Evolutionary conservation across 805 yeast species (phyloP), one percentile per base, ranked within the genome.

Genomic region (Candida ipomoeae): DNA sequence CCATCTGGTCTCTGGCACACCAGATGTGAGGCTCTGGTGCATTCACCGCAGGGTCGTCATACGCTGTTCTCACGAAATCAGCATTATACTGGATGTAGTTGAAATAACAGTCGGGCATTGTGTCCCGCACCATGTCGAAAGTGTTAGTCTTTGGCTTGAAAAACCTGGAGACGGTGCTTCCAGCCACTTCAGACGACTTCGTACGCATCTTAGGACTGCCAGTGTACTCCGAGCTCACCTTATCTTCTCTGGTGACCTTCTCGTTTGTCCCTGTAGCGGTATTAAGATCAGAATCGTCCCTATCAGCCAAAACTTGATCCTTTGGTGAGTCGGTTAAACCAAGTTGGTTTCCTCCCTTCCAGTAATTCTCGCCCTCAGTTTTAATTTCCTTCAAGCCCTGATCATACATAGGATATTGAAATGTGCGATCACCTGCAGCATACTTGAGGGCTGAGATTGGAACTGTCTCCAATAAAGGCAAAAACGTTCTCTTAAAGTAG

Each of bases 1-100:
- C 92, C 71, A 82, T 68, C 5, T 78, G 70, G 65, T 87, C 95
- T 56, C 71, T 78, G 40, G 86, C 82, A 54, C 86, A 71, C 95
- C 95, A 87, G 45, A 85, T 71, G 50, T 78, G 77, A 31, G 89
- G 88, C 53, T 71, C 81, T 6, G 69, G 76, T 32, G 74, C 83
- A n/a, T 62, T 66, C 36, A 82, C 77, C 38, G 79, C 78, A 21
- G 89, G 88, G 59, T 82, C 79, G 35, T 75, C 71, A 58, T 81
- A 84, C 18, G 78, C 74, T 46, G 65, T 61, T 51, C 66, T 64
- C 33, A 73, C 60, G 53, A 72, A 75, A 41, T 72, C 76, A 5
- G 67, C 61, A 49, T 70, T 66, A 56, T 74, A 74, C 53, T 68
- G 72, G 50, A 72, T 66, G 58, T 72, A 71, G 55, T 71, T 69